These are phyloP conservation scores for Botrytis sinoallii DNA, from an alignment of 2,329 filamentous ascomycete genomes.

Conservation along the genomic window DNA sequence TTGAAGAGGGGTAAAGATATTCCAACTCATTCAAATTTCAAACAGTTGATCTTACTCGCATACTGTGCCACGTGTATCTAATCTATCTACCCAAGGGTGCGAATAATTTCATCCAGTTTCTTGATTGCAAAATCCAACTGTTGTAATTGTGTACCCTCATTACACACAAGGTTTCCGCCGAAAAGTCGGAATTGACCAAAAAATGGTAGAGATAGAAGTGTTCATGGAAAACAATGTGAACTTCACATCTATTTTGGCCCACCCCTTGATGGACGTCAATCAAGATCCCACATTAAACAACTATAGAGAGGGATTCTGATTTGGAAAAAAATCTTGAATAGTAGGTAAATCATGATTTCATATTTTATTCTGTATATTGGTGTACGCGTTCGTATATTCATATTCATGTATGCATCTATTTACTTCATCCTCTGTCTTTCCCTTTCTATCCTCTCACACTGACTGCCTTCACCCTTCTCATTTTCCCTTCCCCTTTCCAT, in stretches of 20 bases:
- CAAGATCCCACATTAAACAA: neutral
- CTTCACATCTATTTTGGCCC: neutral
- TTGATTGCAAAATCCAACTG: neutral
- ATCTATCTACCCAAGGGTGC: neutral
- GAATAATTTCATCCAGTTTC: neutral
- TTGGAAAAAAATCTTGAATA: too few relatives aligned
- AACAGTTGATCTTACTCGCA: neutral
- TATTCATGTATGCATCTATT: neutral
- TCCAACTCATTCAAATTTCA: neutral
- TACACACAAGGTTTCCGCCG: neutral
- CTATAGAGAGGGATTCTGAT: neutral
- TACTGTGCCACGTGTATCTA: neutral
- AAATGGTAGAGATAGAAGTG: neutral
- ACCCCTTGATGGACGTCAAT: neutral
- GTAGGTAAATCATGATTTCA: neutral
- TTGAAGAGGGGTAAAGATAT: neutral
- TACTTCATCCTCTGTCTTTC: neutral
- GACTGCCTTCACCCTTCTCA: neutral
- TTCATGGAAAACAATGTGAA: neutral
- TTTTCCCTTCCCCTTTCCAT: constrained; percentile 27
- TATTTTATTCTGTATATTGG: neutral
- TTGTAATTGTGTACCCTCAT: neutral
- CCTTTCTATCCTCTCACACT: neutral
- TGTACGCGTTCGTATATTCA: neutral
- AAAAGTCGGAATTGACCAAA: neutral